Evolutionary conservation across 2,329 filamentous ascomycete genomes (phyloP).

Genomic region (Rugonectria rugulosa): DNA sequence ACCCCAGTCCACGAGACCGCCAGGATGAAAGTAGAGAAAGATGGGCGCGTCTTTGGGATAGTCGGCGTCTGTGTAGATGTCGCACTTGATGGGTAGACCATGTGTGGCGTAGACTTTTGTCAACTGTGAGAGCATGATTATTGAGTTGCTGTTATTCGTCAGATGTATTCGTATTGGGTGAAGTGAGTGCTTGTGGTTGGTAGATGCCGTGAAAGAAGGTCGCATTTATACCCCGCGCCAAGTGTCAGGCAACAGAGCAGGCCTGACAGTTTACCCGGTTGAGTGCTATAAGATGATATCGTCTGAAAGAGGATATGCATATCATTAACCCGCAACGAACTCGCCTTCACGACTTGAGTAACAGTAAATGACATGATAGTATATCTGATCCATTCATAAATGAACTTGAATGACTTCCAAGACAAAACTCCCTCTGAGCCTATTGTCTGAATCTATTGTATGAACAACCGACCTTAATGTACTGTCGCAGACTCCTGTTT

Average conservation of each 20-base stretch:
- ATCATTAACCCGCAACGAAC: no score
- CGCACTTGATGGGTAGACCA: conserved; percentile 45
- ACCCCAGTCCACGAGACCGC: conserved; percentile 44
- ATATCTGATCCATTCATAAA: no score
- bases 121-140: conserved; percentile 37
- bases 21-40: conserved; percentile 49
- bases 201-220: background rate
- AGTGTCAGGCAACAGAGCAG: background rate
- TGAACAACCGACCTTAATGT: no score
- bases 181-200: background rate
- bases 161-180: background rate
- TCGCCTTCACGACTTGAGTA: no score
- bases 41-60: conserved; percentile 37
- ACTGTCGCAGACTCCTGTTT: background rate
- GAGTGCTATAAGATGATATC: no score
- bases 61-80: conserved; percentile 41
- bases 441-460: no score
- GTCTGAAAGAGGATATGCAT: no score
- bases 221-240: conserved; percentile 4
- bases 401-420: no score
- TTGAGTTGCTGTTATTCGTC: background rate
- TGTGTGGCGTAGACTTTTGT: conserved; percentile 42
- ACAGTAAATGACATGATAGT: no score
- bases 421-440: no score
- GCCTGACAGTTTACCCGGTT: conserved; percentile 13